Evolutionary conservation across 2,329 filamentous ascomycete species (phyloP).

Genomic region (Penicillium nordicum): DNA sequence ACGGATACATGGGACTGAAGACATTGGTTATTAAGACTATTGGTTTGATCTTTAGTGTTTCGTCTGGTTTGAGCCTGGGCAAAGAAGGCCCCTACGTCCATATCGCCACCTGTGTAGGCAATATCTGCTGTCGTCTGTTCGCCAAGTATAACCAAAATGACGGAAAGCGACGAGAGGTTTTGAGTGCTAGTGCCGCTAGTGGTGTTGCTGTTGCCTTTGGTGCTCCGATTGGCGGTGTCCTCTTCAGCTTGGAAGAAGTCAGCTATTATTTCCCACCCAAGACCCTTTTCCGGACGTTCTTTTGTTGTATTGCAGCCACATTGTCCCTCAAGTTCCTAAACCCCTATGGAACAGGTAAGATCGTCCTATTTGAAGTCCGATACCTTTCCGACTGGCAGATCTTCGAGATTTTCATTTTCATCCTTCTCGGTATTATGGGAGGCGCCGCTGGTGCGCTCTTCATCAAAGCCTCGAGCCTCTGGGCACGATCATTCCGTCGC

Average conservation of each 20-base stretch:
- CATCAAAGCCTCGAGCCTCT: conserved; percentile 89
- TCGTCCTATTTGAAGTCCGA: conserved; percentile 92
- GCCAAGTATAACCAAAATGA: conserved; percentile 92
- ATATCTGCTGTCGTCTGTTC: conserved; percentile 92
- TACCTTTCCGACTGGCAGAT: conserved; percentile 90
- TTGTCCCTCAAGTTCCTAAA: conserved; percentile 92
- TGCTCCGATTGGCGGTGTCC: conserved; percentile 80
- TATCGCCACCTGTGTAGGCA: conserved; percentile 90
- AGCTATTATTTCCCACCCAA: conserved; percentile 96
- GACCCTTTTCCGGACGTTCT: conserved; percentile 94
- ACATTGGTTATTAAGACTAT: conserved; percentile 82
- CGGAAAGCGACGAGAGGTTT: conserved; percentile 84
- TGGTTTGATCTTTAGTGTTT: conserved; percentile 80
- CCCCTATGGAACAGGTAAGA: conserved; percentile 92
- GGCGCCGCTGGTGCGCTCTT: conserved; percentile 85
- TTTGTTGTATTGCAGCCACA: conserved; percentile 90
- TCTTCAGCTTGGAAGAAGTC: conserved; percentile 94
- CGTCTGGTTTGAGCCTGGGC: conserved; percentile 86
- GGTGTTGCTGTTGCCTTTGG: conserved; percentile 94
- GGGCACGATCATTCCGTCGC: conserved; percentile 84
- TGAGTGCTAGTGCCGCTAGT: conserved; percentile 88
- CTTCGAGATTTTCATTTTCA: conserved; percentile 83
- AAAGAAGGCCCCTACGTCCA: conserved; percentile 98
- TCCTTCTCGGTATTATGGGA: conserved; percentile 80
- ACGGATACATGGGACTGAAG: conserved; percentile 87